Evolutionary conservation across 2,329 filamentous ascomycete species (phyloP), one percentile per base, ranked within the genome.

Genomic region (Calonectria hawksworthii): DNA sequence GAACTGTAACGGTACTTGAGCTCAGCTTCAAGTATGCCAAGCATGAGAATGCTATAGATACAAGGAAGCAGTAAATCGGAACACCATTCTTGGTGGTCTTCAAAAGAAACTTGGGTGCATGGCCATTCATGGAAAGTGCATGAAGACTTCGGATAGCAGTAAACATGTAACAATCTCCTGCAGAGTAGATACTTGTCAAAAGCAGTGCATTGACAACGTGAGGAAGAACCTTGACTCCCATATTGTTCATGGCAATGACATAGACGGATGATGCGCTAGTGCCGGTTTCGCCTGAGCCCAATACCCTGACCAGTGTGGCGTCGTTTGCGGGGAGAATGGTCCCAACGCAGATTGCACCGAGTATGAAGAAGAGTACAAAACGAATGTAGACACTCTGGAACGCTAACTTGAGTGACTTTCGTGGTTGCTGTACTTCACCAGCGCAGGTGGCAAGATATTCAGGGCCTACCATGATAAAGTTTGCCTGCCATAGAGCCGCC

Each of bases 391-490:
- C 92, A 56, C 87, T 73, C 30, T 73, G 70, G 23, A 73, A 88
- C 10, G 90, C 90, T 2, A 75, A 64, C 5, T 92, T 92, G 81
- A 94, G 88, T 28, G 89, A 88, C 7, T 82, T 84, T 4, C 91
- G 88, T 0, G 92, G 92, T 72, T 91, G 89, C 72, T 91, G 85
- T 0, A 91, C 88, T 82, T 93, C 92, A 51, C 92, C 92, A n/a
- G 93, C 91, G 0, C 92, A 93, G 72, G 89, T 90, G 21, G 86
- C 84, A 34, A 93, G 88, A 78, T 92, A 93, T 77, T 93, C 91
- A 0, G 91, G 91, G 1, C 92, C 92, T 8, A 89, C 89, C 70
- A 92, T 89, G 4, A 88, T 90, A 82, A 91, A 92, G 54, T 87
- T 87, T 9, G 90, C 90, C 74, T 90, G 88, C 75, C 92, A 92